phyloP scores from a whole-genome alignment of 2,329 filamentous ascomycete species.

The Trichothecium sympodiale region DNA sequence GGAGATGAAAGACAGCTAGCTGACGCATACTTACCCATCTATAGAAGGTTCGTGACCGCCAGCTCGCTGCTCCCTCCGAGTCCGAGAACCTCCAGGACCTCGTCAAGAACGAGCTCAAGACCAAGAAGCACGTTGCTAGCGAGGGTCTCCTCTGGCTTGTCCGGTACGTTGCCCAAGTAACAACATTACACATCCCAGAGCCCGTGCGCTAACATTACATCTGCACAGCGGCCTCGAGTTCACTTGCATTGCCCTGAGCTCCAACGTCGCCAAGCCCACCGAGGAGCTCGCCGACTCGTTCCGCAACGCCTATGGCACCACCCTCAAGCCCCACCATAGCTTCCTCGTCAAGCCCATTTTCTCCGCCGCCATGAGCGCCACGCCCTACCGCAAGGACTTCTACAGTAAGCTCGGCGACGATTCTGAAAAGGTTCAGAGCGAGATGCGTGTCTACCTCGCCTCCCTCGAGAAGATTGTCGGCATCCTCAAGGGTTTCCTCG shows the following conservation, averaged over 20 bases:
- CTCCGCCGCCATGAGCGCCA: slow-evolving; percentile 83
- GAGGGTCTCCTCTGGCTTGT: slow-evolving; percentile 88
- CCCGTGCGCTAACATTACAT: too few relatives aligned
- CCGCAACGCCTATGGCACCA: slow-evolving; percentile 70
- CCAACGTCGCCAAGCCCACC: slow-evolving; percentile 56
- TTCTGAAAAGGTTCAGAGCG: slow-evolving; percentile 46
- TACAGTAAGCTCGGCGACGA: slow-evolving; percentile 75
- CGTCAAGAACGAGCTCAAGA: slow-evolving; percentile 75
- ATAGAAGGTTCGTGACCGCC: slow-evolving; percentile 81
- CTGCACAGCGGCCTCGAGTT: slow-evolving; percentile 74
- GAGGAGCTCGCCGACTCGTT: slow-evolving; percentile 83
- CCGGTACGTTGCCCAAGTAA: too few relatives aligned
- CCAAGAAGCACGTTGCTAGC: slow-evolving; percentile 77
- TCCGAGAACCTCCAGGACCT: slow-evolving; percentile 81
- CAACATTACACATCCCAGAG: too few relatives aligned
- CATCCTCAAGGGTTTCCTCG: slow-evolving; percentile 57
- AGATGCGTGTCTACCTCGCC: slow-evolving; percentile 62
- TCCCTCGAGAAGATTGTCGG: slow-evolving; percentile 65
- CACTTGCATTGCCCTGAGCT: slow-evolving; percentile 71
- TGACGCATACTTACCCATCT: too few relatives aligned
- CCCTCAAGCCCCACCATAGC: slow-evolving; percentile 84
- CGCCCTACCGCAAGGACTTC: slow-evolving; percentile 88
- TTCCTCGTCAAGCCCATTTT: slow-evolving; percentile 89
- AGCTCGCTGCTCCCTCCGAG: slow-evolving; percentile 64
- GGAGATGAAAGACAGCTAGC: too few relatives aligned